phyloP scores from a whole-genome alignment of 2,329 filamentous ascomycete species.

The Colletotrichum viniferum region DNA sequence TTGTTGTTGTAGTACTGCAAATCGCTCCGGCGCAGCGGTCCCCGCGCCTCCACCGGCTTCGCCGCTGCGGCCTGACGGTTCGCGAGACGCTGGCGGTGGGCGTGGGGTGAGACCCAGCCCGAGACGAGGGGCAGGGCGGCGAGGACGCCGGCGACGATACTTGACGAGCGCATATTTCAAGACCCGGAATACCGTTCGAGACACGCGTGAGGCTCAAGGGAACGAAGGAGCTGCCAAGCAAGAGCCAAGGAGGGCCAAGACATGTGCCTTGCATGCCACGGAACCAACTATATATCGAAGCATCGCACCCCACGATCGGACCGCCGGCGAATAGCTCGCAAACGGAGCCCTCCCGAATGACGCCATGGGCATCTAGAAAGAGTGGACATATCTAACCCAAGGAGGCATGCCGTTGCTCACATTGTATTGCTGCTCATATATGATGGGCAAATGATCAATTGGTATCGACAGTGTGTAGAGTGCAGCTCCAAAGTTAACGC shows the following conservation, averaged over 20 bases:
- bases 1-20: constrained; percentile 10
- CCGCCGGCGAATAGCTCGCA: background rate
- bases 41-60: background rate
- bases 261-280: background rate
- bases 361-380: background rate
- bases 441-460: background rate
- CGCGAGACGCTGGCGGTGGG: background rate
- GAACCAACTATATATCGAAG: background rate
- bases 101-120: background rate
- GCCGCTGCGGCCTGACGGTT: background rate
- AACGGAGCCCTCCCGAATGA: background rate
- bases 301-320: background rate
- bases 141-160: background rate
- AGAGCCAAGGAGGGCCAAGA: background rate
- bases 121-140: background rate
- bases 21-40: background rate
- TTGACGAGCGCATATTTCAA: background rate
- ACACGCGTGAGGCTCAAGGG: background rate
- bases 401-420: background rate
- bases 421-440: background rate
- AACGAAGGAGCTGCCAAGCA: background rate
- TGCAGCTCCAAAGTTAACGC: background rate
- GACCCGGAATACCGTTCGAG: background rate
- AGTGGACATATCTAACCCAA: background rate
- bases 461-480: background rate